Evolutionary conservation across 768 basidiomycete genomes (phyloP), one percentile per base, ranked within the genome.

Genomic region (Kwoniella bestiolae): DNA sequence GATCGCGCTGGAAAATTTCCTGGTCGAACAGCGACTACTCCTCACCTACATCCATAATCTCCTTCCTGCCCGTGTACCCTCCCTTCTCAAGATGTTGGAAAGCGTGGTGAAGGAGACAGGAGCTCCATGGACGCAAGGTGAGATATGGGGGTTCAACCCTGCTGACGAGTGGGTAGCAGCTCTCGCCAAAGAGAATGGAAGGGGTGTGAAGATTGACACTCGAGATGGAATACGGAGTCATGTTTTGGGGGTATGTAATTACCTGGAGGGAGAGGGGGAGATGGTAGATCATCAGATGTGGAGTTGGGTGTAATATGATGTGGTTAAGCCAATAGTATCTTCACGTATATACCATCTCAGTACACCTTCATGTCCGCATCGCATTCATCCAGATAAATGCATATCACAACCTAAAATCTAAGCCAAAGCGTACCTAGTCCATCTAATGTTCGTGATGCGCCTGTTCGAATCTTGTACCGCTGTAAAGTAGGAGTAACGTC

Each of bases 401-500:
- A 55, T 55, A 55, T 47, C 21, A 3, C 21, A 28, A n/a, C n/a
- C n/a, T n/a, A n/a, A n/a, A 25, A 53, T 16, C 23, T n/a, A 31
- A 23, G 8, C 11, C 52, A 11, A 16, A 11, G 29, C 9, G 21
- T 9, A 45, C 16, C 26, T 4, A 9, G 21, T 38, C 45, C 35
- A 23, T 61, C 68, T 75, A 72, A 81, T 90, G 88, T 70, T 74
- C 82, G 60, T 91, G 88, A 77, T 92, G 89, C 23, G 86, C 88
- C 81, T 93, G 91, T 81, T 95, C 90, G 77, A 92, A 96, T 56
- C 89, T 90, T 58, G 95, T 85, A 49, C 94, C 94, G 73, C 94
- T 95, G 73, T 60, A 28, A 53, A 63, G 44, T 23, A 6, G 11
- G 41, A 11, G 38, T 5, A 46, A 31, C 23, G 26, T 28, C n/a